Base-by-base conservation (phyloP, 176 grass and related monocot species). In the Stipa capillata region DNA sequence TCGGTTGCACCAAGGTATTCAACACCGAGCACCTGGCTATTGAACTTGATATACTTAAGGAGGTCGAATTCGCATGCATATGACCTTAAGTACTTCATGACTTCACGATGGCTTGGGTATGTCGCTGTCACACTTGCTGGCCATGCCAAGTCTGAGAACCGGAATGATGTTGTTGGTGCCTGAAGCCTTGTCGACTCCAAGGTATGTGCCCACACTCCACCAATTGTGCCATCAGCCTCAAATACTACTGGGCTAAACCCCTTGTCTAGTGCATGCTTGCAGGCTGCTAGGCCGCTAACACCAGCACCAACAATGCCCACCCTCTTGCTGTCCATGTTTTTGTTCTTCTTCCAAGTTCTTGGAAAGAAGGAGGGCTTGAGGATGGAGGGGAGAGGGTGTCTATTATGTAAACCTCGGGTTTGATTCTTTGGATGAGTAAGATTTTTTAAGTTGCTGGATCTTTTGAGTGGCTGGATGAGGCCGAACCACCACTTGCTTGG, bases 231-330 rank as follows among this genome's bases (percentile, higher is more conserved):
- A 32, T 90, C 80, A 1, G 92, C 79, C 64, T 98, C 96, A 10
- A 91, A 91, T 15, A 94, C 90, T 21, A 91, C 72, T 1, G 90
- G 89, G 18, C 78, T 61, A 45, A 94, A 92, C 35, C 92, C 95
- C 49, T 82, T 88, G 47, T 90, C 87, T 0, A 90, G 24, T 1
- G 56, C 63, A 52, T 94, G 89, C 87, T 98, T 98, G 95, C 95
- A 98, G 45, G 87, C 92, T 15, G 87, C 87, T 17, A 94, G 81
- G 74, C 95, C 95, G 4, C 92, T 97, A 48, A 97, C 83, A 42
- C 91, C 94, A 7, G 94, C 91, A 1, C 94, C 94, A 8, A 94
- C 73, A 3, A 94, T 94, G 35, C 85, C 91, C 8, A 97, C 85
- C 31, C 78, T 85, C 73, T 83, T 24, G 50, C 33, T 83, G 18